phyloP scores from a whole-genome alignment of 441 rosid genomes.

The Brassica balearica region DNA sequence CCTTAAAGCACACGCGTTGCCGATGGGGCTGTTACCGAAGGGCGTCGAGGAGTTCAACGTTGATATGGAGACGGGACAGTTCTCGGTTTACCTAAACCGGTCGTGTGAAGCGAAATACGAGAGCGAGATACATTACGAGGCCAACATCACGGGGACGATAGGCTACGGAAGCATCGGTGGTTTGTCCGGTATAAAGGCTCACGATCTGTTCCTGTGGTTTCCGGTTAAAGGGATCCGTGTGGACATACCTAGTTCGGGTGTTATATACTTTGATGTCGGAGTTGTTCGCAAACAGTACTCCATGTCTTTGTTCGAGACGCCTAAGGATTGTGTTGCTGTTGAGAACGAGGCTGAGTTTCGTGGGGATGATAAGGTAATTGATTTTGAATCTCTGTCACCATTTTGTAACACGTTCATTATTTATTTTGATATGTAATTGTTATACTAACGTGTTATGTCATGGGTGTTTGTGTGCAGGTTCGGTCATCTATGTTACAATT shows the following conservation, averaged over 20 bases:
- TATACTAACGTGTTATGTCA: neutral
- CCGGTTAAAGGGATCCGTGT: constrained; percentile 85
- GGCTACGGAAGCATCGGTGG: constrained; percentile 66
- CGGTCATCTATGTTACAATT: constrained; percentile 6
- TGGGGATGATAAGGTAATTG: constrained; percentile 12
- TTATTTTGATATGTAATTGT: neutral
- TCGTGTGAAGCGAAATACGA: constrained; percentile 94
- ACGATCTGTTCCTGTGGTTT: constrained; percentile 92
- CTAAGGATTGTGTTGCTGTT: constrained; percentile 71
- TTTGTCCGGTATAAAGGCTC: constrained; percentile 73
- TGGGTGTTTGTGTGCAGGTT: constrained; percentile 22
- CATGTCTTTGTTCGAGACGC: constrained; percentile 81
- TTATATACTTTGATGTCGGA: constrained; percentile 89
- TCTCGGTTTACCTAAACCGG: constrained; percentile 74
- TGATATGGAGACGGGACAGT: constrained; percentile 58
- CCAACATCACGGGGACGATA: constrained; percentile 69
- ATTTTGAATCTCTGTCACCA: neutral
- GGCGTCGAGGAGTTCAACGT: constrained; percentile 63
- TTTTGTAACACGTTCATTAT: neutral
- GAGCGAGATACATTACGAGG: constrained; percentile 81
- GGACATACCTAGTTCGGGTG: constrained; percentile 87
- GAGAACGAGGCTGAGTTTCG: constrained; percentile 21
- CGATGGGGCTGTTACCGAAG: constrained; percentile 87
- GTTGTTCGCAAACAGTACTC: constrained; percentile 83
- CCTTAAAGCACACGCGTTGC: constrained; percentile 69